Percentiles rank a stretch among this genome's conserved stretches.
Conservation (phyloP, 495 filamentous ascomycete species). For the Lichenothelia convexa region DNA sequence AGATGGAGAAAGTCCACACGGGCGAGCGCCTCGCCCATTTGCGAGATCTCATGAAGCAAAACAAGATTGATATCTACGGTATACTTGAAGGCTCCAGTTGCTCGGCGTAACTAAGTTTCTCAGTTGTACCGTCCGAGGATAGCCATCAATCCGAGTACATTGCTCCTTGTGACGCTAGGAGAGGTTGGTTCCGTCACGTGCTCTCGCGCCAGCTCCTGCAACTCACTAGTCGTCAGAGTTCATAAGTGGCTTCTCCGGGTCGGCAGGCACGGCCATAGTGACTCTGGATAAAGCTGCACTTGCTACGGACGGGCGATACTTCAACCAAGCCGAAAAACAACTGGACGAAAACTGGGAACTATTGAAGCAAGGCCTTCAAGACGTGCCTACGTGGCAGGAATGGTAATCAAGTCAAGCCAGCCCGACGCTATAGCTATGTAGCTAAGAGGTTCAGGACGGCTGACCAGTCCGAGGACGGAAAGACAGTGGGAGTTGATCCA, state of each 20-base stretch:
- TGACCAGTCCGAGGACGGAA: conserved; percentile 66
- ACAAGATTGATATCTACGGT: conserved; percentile 89
- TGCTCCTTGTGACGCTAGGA: conserved; percentile 75
- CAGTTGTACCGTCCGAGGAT: conserved; percentile 95
- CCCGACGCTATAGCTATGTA: conserved; percentile 1
- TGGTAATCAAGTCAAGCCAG: conserved; percentile 38
- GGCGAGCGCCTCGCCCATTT: conserved; percentile 56
- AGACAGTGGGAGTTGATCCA: conserved; percentile 82
- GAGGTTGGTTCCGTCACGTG: conserved; percentile 55
- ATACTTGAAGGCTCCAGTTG: too few relatives aligned
- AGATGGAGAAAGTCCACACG: conserved; percentile 77
- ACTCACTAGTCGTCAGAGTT: conserved; percentile 51
- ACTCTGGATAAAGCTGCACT: conserved; percentile 75
- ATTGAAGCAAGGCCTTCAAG: conserved; percentile 79
- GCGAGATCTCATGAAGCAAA: conserved; percentile 71
- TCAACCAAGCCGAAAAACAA: conserved; percentile 90
- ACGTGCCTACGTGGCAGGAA: conserved; percentile 95
- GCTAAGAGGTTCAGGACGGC: conserved; percentile 35
- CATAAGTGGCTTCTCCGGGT: conserved; percentile 90
- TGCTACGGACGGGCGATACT: conserved; percentile 93
- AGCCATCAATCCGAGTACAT: conserved; percentile 97
- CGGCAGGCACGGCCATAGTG: conserved; percentile 81
- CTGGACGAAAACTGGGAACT: conserved; percentile 84
- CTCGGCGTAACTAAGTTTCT: not conserved
- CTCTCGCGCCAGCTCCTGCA: too few relatives aligned